phyloP scores from a whole-genome alignment of 2,329 filamentous ascomycete genomes.

The Colletotrichum sojae region DNA sequence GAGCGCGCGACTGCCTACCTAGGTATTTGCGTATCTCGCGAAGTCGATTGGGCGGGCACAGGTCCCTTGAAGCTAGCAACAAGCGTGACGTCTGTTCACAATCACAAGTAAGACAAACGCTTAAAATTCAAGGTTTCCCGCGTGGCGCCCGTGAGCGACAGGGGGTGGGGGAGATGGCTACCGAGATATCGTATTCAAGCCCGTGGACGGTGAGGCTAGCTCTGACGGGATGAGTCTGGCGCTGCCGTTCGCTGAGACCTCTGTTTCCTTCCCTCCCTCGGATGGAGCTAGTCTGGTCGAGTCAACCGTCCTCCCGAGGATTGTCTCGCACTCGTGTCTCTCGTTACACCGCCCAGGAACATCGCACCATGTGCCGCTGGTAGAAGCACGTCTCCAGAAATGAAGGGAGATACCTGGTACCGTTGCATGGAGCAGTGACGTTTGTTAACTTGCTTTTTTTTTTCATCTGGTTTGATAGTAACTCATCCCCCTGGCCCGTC shows the following conservation, averaged over 20 bases:
- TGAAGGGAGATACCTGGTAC: not conserved
- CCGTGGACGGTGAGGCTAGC: not conserved
- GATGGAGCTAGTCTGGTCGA: not conserved
- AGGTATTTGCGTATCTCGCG: not conserved
- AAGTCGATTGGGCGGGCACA: not conserved
- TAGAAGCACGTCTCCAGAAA: not conserved
- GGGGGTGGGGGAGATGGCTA: not conserved
- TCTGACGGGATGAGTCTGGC: not conserved
- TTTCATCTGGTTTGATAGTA: not conserved
- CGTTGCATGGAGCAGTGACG: not conserved
- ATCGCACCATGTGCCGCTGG: not conserved
- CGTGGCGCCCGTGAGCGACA: slow-evolving; percentile 4
- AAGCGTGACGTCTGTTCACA: slow-evolving; percentile 9
- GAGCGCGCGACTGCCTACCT: not conserved
- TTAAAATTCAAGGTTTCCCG: slow-evolving; percentile 3
- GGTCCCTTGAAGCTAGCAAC: not conserved
- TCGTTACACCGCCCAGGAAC: not conserved
- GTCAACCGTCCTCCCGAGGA: not conserved
- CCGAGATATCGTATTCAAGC: slow-evolving; percentile 10
- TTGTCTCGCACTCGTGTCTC: slow-evolving; percentile 4
- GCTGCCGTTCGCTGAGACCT: not conserved
- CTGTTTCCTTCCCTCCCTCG: not conserved
- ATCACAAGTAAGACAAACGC: slow-evolving; percentile 3
- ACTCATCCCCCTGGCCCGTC: not conserved
- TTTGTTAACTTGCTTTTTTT: slow-evolving; percentile 7